Conservation (phyloP, 345 rosid species). For the Abelmoschus esculentus region DNA sequence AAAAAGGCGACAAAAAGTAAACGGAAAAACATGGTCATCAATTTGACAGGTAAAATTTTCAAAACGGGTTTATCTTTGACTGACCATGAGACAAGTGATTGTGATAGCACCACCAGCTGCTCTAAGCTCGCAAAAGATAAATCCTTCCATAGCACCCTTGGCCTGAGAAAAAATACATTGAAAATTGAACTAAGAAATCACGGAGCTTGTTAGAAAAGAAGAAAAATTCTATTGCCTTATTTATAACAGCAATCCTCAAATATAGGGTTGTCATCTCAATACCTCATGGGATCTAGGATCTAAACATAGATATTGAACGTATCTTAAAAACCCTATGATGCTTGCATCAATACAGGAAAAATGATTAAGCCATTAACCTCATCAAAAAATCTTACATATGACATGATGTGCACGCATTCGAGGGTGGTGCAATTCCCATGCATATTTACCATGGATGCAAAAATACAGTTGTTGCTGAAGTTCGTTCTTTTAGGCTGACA, state of each 20-base stretch:
- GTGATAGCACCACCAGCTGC: constrained; percentile 81
- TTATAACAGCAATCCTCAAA: not conserved
- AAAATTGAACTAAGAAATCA: constrained; percentile 2
- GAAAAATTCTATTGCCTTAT: not conserved
- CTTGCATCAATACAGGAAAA: not conserved
- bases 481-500: not conserved
- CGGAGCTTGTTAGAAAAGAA: not conserved
- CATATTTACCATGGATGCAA: not conserved
- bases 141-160: constrained; percentile 46
- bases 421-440: not conserved
- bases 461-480: not conserved
- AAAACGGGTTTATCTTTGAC: constrained; percentile 2
- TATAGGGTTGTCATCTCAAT: not conserved
- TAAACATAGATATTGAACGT: not conserved
- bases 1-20: not conserved
- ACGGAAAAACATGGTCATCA: not conserved
- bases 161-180: constrained; percentile 31
- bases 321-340: not conserved
- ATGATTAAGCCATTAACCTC: not conserved
- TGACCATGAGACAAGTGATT: constrained; percentile 87
- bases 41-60: not conserved
- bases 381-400: not conserved
- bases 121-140: constrained; percentile 57
- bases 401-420: not conserved
- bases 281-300: not conserved